Evolutionary conservation across 169 alveolate species (phyloP).

Genomic region (Perkinsus marinus): DNA sequence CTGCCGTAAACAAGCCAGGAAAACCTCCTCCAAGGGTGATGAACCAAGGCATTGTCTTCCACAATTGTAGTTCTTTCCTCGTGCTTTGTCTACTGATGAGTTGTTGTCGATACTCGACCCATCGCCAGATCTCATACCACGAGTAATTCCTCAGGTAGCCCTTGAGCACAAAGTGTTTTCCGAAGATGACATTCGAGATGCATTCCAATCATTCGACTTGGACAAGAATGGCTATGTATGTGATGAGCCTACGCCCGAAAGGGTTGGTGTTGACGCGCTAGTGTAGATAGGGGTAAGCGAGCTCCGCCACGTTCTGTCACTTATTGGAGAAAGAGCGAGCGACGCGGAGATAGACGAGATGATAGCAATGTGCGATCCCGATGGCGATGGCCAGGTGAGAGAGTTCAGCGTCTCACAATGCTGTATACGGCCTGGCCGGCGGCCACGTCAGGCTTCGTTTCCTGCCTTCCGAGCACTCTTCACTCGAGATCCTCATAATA

Average conservation of each 20-base stretch:
- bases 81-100: no score
- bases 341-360: slow-evolving; percentile 54
- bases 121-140: no score
- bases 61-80: no score
- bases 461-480: not conserved
- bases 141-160: not conserved
- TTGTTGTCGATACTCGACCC: no score
- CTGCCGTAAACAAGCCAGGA: not conserved
- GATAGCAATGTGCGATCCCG: slow-evolving; percentile 52
- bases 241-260: not conserved
- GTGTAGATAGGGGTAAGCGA: not conserved
- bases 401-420: not conserved
- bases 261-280: not conserved
- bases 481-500: not conserved
- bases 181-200: not conserved
- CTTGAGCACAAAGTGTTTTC: not conserved
- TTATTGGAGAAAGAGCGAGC: slow-evolving; percentile 41
- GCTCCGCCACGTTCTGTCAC: not conserved
- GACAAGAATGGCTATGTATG: not conserved
- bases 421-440: not conserved
- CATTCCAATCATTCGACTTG: not conserved
- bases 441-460: not conserved
- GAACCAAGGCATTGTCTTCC: no score
- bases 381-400: slow-evolving; percentile 51
- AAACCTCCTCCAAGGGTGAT: not conserved